A percentile compares a stretch with the other conserved stretches of the same genome.
These are phyloP conservation scores for Fusarium sacchari DNA, from an alignment of 2,329 filamentous ascomycete genomes.

Conservation along the genomic window DNA sequence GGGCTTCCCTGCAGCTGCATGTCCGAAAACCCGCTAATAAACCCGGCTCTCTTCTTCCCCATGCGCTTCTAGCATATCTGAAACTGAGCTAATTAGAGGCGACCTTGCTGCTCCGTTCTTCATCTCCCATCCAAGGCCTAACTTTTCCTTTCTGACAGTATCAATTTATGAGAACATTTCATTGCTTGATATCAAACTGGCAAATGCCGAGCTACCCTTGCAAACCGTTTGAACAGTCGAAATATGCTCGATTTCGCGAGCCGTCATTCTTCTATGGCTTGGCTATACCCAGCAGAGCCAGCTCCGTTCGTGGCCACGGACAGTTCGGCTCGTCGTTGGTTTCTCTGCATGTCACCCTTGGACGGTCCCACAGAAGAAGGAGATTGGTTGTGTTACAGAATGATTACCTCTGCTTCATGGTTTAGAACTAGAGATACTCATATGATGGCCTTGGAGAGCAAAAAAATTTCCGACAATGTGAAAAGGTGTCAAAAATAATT, in stretches of 20 bases:
- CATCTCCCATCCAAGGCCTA: constrained; percentile 37
- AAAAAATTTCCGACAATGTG: not conserved
- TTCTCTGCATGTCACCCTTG: not conserved
- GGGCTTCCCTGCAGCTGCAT: constrained; percentile 9
- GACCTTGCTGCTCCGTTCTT: constrained; percentile 28
- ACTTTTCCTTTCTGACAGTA: not conserved
- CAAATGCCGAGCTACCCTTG: constrained; percentile 1
- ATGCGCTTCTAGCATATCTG: constrained; percentile 33
- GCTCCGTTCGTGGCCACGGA: not conserved
- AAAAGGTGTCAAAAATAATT: not conserved
- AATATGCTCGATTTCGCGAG: not conserved
- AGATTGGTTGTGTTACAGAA: constrained; percentile 38
- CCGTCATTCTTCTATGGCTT: not conserved
- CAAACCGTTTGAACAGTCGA: not conserved
- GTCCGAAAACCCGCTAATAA: constrained; percentile 11
- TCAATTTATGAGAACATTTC: not conserved
- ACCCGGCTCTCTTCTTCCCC: constrained; percentile 13
- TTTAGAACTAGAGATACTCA: not conserved
- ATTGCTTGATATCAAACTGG: not conserved
- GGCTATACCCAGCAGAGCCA: not conserved
- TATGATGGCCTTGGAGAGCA: not conserved
- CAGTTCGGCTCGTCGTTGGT: constrained; percentile 3
- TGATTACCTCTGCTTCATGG: constrained; percentile 25
- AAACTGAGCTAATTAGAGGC: constrained; percentile 41
- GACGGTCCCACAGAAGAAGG: constrained; percentile 26